A percentile compares a stretch with the other conserved stretches of the same genome.
Evolutionary conservation across 2,329 filamentous ascomycete species (phyloP).

Genomic region (Grosmannia serpens): DNA sequence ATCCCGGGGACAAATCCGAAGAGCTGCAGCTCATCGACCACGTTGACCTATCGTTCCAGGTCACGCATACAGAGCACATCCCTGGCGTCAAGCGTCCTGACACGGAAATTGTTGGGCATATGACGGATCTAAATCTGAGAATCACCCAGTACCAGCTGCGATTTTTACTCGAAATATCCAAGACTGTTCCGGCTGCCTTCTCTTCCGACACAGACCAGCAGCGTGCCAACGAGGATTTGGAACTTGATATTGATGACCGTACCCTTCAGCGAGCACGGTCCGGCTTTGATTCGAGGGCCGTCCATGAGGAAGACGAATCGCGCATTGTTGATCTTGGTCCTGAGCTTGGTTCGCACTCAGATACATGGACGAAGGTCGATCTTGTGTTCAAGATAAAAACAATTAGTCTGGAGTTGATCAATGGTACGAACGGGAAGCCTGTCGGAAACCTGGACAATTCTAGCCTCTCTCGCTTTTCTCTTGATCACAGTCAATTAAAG

Average conservation of each 20-base stretch:
- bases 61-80: conserved; percentile 84
- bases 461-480: conserved; percentile 84
- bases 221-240: conserved; percentile 55
- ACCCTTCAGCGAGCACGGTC: conserved; percentile 38
- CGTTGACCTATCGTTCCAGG: conserved; percentile 84
- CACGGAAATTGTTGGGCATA: conserved; percentile 77
- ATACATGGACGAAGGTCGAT: conserved; percentile 87
- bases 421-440: conserved; percentile 62
- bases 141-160: conserved; percentile 86
- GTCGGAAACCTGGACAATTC: conserved; percentile 67
- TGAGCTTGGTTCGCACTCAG: conserved; percentile 55
- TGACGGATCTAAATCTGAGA: conserved; percentile 86
- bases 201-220: conserved; percentile 50
- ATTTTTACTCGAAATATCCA: conserved; percentile 77
- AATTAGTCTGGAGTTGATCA: conserved; percentile 77
- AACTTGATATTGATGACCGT: conserved; percentile 57
- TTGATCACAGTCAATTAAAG: conserved; percentile 88
- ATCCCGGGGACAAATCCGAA: conserved; percentile 58
- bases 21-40: conserved; percentile 95
- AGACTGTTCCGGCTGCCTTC: conserved; percentile 80
- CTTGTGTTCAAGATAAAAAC: conserved; percentile 82
- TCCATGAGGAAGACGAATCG: conserved; percentile 20
- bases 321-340: conserved; percentile 48
- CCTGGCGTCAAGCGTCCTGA: conserved; percentile 70
- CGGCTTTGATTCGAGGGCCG: conserved; percentile 15